phyloP scores from a whole-genome alignment of 441 rosid genomes.

The Syzygium syzygioides region DNA sequence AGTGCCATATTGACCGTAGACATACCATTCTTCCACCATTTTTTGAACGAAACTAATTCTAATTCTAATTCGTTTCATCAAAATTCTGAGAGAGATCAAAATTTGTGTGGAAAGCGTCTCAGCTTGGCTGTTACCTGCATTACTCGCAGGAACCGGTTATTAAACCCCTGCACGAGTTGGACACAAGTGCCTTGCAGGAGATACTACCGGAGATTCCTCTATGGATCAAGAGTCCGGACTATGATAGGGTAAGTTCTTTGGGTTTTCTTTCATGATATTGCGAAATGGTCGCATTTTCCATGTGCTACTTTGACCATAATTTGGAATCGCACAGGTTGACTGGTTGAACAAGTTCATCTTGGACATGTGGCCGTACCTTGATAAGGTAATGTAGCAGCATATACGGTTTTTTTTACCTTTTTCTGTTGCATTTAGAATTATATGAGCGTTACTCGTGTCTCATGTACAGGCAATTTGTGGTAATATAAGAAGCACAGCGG shows the following conservation, averaged over 20 bases:
- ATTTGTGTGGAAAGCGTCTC: neutral
- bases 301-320: neutral
- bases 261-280: neutral
- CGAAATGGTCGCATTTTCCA: neutral
- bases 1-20: neutral
- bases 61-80: neutral
- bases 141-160: conserved; percentile 21
- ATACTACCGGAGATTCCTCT: conserved; percentile 32
- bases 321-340: conserved; percentile 41
- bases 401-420: neutral
- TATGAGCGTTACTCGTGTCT: neutral
- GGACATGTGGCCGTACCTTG: conserved; percentile 64
- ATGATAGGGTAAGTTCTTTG: conserved; percentile 27
- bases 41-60: neutral
- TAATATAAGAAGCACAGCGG: conserved; percentile 36
- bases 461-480: conserved; percentile 55
- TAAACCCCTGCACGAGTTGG: conserved; percentile 15
- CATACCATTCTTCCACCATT: neutral
- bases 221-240: conserved; percentile 41
- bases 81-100: neutral
- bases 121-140: neutral
- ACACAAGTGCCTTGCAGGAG: conserved; percentile 11
- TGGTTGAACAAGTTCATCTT: conserved; percentile 58
- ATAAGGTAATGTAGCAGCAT: conserved; percentile 33
- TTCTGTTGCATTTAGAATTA: neutral